phyloP scores from a whole-genome alignment of 495 filamentous ascomycete genomes.

The Delitschia confertaspora region DNA sequence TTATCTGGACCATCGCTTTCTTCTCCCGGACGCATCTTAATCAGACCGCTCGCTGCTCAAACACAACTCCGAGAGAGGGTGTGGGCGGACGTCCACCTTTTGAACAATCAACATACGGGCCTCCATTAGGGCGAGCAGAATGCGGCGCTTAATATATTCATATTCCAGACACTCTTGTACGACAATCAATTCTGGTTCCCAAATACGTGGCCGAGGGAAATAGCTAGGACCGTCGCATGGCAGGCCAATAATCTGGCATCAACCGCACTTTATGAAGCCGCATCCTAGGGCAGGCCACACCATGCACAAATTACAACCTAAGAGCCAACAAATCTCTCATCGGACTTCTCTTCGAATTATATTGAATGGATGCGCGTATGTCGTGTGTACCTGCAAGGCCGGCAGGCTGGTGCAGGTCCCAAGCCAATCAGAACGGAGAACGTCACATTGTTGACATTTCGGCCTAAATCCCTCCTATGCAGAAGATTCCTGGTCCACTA shows the following conservation, averaged over 20 bases:
- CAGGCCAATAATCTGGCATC: constrained; percentile 11
- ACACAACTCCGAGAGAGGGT: constrained; percentile 7
- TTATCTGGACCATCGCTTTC: constrained; percentile 5
- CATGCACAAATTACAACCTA: constrained; percentile 3
- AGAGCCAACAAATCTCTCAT: constrained; percentile 1
- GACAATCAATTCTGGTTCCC: constrained; percentile 9
- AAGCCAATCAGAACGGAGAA: constrained; percentile 17
- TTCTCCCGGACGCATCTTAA: neutral
- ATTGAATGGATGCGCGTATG: constrained; percentile 20
- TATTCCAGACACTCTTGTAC: constrained; percentile 21
- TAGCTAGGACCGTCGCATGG: constrained; percentile 2
- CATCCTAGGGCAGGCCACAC: constrained; percentile 1
- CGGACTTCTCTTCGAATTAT: constrained; percentile 1
- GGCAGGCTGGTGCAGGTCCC: too few species aligned
- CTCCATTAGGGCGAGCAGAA: constrained; percentile 19
- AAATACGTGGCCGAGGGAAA: constrained; percentile 9
- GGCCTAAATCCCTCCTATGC: constrained; percentile 1
- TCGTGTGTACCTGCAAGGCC: constrained; percentile 18
- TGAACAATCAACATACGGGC: constrained; percentile 6
- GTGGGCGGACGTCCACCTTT: constrained; percentile 13
- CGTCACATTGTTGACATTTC: too few species aligned
- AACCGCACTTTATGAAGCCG: too few species aligned
- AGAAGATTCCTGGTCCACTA: constrained; percentile 3
- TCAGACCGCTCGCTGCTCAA: neutral
- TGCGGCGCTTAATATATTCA: constrained; percentile 16